A percentile compares a stretch with the other conserved stretches of the same genome.
These are phyloP conservation scores for Metrosideros polymorpha DNA, from an alignment of 441 rosid genomes.

Conservation along the genomic window DNA sequence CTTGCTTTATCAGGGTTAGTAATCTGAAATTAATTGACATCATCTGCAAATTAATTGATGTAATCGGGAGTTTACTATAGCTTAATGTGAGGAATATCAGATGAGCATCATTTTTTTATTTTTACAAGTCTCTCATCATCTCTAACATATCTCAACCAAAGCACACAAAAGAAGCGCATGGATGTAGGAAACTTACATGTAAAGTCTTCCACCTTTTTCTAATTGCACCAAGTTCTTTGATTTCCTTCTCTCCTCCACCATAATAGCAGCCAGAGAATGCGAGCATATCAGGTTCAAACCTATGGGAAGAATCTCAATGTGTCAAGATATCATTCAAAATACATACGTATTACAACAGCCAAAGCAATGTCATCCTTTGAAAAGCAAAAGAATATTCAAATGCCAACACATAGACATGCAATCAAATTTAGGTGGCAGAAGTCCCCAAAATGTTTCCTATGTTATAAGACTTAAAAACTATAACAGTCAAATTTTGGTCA, in stretches of 20 bases:
- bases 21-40: slow-evolving; percentile 23
- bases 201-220: slow-evolving; percentile 93
- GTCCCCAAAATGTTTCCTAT: background rate
- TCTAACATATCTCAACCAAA: background rate
- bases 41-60: slow-evolving; percentile 14
- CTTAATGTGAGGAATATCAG: background rate
- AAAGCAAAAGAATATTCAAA: background rate
- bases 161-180: background rate
- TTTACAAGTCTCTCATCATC: background rate
- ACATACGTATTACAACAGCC: background rate
- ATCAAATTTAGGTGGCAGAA: background rate
- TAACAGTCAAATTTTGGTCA: background rate
- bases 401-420: background rate
- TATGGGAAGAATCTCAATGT: slow-evolving; percentile 23
- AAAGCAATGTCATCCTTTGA: background rate
- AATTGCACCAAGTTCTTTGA: slow-evolving; percentile 63
- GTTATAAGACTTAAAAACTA: background rate
- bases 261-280: slow-evolving; percentile 90
- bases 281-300: slow-evolving; percentile 99
- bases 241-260: slow-evolving; percentile 90
- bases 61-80: background rate
- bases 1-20: slow-evolving; percentile 78
- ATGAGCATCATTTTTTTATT: background rate
- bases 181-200: slow-evolving; percentile 47
- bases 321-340: slow-evolving; percentile 5